phyloP scores from a whole-genome alignment of 1,284 basidiomycete genomes.

The Ganoderma meredithae region DNA sequence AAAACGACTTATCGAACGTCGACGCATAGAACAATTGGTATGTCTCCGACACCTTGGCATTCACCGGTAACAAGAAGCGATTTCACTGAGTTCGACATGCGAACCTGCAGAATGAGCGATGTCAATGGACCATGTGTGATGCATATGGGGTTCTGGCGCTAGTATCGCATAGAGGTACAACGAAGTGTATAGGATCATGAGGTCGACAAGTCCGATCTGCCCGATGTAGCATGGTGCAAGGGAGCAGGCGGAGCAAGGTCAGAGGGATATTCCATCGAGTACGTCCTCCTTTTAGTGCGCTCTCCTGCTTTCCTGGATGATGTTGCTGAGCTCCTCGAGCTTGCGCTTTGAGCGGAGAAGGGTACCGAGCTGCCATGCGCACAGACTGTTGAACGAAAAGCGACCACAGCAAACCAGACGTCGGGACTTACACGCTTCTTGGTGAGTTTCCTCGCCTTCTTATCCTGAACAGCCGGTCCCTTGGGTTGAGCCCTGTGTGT shows the following conservation, averaged over 20 bases:
- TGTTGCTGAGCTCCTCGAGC: slow-evolving; percentile 89
- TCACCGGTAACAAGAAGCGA: too few relatives aligned
- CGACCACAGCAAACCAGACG: background rate
- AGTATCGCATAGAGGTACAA: slow-evolving; percentile 40
- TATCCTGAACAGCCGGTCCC: slow-evolving; percentile 67
- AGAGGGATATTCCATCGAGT: slow-evolving; percentile 24
- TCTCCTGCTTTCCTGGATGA: slow-evolving; percentile 93
- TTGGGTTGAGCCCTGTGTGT: background rate
- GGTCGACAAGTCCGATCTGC: slow-evolving; percentile 32
- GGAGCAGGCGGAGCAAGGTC: slow-evolving; percentile 10
- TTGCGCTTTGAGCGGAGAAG: slow-evolving; percentile 97
- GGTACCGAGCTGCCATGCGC: slow-evolving; percentile 80
- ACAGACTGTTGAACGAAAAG: background rate
- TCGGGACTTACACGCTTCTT: slow-evolving; percentile 89
- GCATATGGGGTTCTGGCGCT: slow-evolving; percentile 30
- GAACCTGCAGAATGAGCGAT: background rate
- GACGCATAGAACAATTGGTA: too few relatives aligned
- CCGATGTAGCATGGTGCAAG: slow-evolving; percentile 24
- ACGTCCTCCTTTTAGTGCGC: slow-evolving; percentile 58
- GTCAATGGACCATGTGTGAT: slow-evolving; percentile 2
- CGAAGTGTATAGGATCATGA: slow-evolving; percentile 39
- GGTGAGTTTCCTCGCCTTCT: slow-evolving; percentile 97
- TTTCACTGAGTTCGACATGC: background rate
- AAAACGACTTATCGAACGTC: too few relatives aligned
- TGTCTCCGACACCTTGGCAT: too few relatives aligned